These are phyloP conservation scores for Dothidotthia symphoricarpi DNA, from an alignment of 2,329 filamentous ascomycete genomes.

Conservation along the genomic window DNA sequence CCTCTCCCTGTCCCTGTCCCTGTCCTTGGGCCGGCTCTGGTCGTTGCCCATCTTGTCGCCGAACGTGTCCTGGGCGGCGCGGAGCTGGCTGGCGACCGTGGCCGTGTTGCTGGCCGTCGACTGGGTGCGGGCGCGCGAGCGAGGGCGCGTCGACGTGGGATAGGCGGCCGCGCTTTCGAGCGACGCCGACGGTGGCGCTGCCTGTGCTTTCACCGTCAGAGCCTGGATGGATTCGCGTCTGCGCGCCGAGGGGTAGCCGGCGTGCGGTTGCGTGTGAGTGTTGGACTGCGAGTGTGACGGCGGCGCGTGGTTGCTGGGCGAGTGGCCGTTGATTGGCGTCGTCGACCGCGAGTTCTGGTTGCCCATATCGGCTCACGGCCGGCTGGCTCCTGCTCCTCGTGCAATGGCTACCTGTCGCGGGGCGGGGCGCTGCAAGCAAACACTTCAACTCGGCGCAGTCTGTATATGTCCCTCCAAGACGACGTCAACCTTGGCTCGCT, in stretches of 20 bases:
- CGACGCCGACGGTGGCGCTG: constrained; percentile 40
- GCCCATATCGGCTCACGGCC: constrained; percentile 28
- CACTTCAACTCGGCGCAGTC: too few relatives aligned
- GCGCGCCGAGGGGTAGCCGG: constrained; percentile 30
- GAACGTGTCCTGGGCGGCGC: constrained; percentile 29
- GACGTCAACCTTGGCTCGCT: too few relatives aligned
- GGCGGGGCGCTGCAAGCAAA: too few relatives aligned
- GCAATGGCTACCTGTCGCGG: background rate
- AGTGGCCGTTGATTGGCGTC: constrained; percentile 18
- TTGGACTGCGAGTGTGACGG: constrained; percentile 45
- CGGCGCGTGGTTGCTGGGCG: constrained; percentile 22
- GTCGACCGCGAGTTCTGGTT: constrained; percentile 36
- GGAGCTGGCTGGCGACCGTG: constrained; percentile 29
- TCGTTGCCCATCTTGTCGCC: constrained; percentile 42
- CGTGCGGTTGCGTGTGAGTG: constrained; percentile 10
- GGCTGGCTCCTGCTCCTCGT: background rate
- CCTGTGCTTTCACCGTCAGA: constrained; percentile 38
- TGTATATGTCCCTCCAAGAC: too few relatives aligned
- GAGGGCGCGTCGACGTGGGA: constrained; percentile 24
- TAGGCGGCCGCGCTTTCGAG: constrained; percentile 39
- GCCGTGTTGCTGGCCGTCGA: constrained; percentile 22
- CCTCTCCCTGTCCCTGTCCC: constrained; percentile 6
- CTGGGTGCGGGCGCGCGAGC: constrained; percentile 33
- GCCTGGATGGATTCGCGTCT: constrained; percentile 44
- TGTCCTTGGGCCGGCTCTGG: constrained; percentile 37